A percentile compares a stretch with the other conserved stretches of the same genome.
Evolutionary conservation across 148 eudicot genomes (phyloP).

Genomic region (Silene uniflora): DNA sequence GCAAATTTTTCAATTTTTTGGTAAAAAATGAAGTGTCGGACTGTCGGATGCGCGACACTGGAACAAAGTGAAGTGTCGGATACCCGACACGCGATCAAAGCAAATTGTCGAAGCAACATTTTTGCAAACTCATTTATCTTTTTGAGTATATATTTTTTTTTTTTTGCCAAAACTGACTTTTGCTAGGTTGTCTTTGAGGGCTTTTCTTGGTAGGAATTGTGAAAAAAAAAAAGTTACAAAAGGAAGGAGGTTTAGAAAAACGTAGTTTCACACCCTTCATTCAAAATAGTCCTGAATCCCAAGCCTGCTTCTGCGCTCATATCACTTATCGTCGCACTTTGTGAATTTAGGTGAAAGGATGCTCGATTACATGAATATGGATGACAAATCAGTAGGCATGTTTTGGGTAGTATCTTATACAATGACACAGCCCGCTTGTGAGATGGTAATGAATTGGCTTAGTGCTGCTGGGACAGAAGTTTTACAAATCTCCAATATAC

Average conservation of each 20-base stretch:
- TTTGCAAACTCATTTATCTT: too few relatives aligned
- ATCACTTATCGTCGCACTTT: neutral
- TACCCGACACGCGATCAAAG: too few relatives aligned
- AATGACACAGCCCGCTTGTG: slow-evolving; percentile 90
- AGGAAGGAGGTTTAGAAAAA: neutral
- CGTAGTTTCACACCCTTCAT: neutral
- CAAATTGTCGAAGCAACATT: too few relatives aligned
- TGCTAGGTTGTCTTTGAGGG: too few relatives aligned
- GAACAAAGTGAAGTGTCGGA: too few relatives aligned
- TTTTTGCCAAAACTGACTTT: too few relatives aligned
- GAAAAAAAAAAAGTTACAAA: neutral
- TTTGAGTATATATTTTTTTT: too few relatives aligned
- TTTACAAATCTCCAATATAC: slow-evolving; percentile 57
- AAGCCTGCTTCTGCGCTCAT: neutral
- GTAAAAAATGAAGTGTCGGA: too few relatives aligned
- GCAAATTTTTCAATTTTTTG: too few relatives aligned
- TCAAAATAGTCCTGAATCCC: neutral
- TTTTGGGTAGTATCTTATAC: slow-evolving; percentile 97
- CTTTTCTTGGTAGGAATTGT: neutral
- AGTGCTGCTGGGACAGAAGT: slow-evolving; percentile 80
- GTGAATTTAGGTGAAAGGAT: slow-evolving; percentile 60
- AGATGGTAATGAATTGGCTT: slow-evolving; percentile 86
- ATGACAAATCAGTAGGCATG: slow-evolving; percentile 88
- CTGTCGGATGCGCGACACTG: too few relatives aligned
- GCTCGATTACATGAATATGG: slow-evolving; percentile 89